Conservation (phyloP, 2,329 filamentous ascomycete species). For the Fusarium duplospermum region DNA sequence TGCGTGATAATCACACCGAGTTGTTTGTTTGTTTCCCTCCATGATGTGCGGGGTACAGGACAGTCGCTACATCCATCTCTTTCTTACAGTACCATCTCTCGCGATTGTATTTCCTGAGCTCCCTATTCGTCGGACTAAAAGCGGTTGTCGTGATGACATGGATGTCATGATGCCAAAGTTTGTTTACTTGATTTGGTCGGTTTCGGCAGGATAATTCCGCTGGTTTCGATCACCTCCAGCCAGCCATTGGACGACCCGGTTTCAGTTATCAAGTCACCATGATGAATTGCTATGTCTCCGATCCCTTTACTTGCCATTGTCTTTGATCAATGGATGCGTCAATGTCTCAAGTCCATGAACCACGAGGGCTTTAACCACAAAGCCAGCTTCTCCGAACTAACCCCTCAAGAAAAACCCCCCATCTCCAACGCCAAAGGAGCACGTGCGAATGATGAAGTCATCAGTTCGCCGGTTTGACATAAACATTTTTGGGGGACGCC, state of each 20-base stretch:
- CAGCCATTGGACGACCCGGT: neutral
- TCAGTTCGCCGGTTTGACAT: conserved; percentile 5
- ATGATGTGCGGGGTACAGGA: conserved; percentile 15
- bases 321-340: neutral
- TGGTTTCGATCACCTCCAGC: conserved; percentile 1
- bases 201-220: conserved; percentile 8
- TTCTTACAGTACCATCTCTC: neutral
- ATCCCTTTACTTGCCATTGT: neutral
- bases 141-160: conserved; percentile 22
- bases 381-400: conserved; percentile 16
- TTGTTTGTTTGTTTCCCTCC: conserved; percentile 6
- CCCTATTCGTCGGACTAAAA: conserved; percentile 25
- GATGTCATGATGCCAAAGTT: conserved; percentile 27
- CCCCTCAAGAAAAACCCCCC: neutral
- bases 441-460: conserved; percentile 31
- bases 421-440: conserved; percentile 9
- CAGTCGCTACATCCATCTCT: conserved; percentile 19
- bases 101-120: conserved; percentile 9
- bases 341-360: conserved; percentile 15
- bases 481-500: neutral
- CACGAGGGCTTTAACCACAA: neutral
- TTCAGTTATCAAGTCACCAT: conserved; percentile 17
- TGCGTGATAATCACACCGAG: conserved; percentile 26
- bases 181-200: conserved; percentile 28
- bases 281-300: conserved; percentile 2